phyloP scores from a whole-genome alignment of 176 grass and related monocot genomes.

The Lolium perenne region DNA sequence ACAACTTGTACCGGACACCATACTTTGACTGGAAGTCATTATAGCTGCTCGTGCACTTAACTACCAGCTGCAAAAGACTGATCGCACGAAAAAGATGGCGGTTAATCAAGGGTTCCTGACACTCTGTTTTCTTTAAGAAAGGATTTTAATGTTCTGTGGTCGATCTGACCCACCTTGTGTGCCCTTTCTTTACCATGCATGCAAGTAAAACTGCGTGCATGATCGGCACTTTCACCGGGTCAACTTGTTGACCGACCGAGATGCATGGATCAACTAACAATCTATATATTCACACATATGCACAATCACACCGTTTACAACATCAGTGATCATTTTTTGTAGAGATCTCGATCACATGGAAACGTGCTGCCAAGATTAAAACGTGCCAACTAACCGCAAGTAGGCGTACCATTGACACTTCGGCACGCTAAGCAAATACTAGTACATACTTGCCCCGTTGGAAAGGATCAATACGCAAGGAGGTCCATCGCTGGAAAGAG shows the following conservation, averaged over 20 bases:
- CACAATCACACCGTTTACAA: not conserved
- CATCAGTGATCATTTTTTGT: too few relatives aligned
- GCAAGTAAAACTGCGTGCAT: not conserved
- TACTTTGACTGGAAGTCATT: not conserved
- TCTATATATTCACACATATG: too few relatives aligned
- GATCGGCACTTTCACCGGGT: slow-evolving; percentile 26
- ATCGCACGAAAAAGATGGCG: not conserved
- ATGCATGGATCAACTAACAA: not conserved
- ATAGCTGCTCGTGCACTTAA: not conserved
- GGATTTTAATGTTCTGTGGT: not conserved
- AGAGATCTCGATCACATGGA: too few relatives aligned
- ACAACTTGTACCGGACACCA: not conserved
- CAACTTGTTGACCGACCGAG: slow-evolving; percentile 38
- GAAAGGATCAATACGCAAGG: too few relatives aligned
- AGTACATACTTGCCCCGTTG: too few relatives aligned
- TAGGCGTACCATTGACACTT: too few relatives aligned
- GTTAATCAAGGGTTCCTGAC: not conserved
- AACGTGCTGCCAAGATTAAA: too few relatives aligned
- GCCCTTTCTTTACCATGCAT: not conserved
- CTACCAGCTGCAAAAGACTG: not conserved
- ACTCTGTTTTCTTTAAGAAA: not conserved
- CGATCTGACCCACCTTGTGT: not conserved
- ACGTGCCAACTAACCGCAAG: too few relatives aligned
- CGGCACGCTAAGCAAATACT: too few relatives aligned
- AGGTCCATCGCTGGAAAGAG: too few relatives aligned